Evolutionary conservation across 345 rosid genomes (phyloP), one percentile per base, ranked within the genome.

Genomic region (Raphanus sativus): DNA sequence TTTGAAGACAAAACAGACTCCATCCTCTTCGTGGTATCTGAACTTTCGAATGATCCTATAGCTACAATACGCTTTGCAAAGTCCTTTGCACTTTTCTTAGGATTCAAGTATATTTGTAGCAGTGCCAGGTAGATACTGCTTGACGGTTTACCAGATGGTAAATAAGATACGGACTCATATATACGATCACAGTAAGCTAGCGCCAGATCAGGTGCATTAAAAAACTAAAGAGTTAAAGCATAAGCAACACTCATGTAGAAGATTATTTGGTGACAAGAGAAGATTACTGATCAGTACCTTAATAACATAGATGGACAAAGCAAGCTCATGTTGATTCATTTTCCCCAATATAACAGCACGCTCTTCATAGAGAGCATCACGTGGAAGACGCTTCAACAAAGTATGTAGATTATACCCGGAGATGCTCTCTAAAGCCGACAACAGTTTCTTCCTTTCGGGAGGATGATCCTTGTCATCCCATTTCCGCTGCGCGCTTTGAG

Each of bases 281-380:
- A 28, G 67, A 30, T 28, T 70, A 62, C 16, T 5, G 16, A 59
- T 50, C 29, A 58, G 65, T 90, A 93, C 98, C 99, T 91, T 96
- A 69, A 90, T 97, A 78, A 96, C 95, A 65, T 91, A 96, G 16
- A 96, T 86, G 15, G 99, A 91, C 75, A 93, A 83, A 40, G 98
- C 99, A 73, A 96, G 97, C 83, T 96, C 98, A 77, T 96, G 97
- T 70, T 90, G 97, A 76, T 93, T 96, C 92, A 96, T 90, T 85
- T 91, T 96, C 4, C 99, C 98, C 85, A 93, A 77, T 81, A 96
- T 81, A 80, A 89, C 81, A 5, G 98, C 98, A 52, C 97, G 96
- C 82, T 96, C 99, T 96, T 96, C 99, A 82, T 70, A 93, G 52
- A 96, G 86, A 65, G 96, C 96, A 83, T 91, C 96, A 70, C 86